These are phyloP conservation scores for Prunus dulcis DNA, from an alignment of 306 rosid genomes.

Conservation along the genomic window DNA sequence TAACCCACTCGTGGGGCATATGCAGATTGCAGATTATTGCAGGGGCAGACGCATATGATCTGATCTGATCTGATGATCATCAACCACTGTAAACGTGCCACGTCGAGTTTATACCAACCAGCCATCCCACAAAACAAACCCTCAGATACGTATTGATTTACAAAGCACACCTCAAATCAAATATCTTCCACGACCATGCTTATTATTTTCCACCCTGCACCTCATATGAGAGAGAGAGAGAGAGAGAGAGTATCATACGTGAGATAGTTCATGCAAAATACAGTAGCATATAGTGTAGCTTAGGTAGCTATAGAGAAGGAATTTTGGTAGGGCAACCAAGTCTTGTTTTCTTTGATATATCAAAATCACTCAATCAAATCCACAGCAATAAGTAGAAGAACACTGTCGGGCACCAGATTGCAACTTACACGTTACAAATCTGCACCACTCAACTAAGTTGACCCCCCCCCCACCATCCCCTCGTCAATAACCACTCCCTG, in stretches of 20 bases:
- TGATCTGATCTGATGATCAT: too few species aligned
- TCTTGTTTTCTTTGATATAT: constrained; percentile 33
- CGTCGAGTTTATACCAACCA: too few species aligned
- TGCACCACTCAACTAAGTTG: constrained; percentile 23
- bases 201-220: neutral
- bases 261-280: constrained; percentile 57
- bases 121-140: too few species aligned
- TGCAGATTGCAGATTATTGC: too few species aligned
- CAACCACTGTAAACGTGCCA: neutral
- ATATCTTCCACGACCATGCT: too few species aligned
- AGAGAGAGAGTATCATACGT: neutral
- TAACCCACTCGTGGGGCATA: neutral
- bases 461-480: neutral
- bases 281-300: neutral
- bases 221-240: too few species aligned
- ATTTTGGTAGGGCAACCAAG: constrained; percentile 26
- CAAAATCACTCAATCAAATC: constrained; percentile 71
- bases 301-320: constrained; percentile 12
- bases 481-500: constrained; percentile 2
- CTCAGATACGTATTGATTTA: too few species aligned
- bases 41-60: too few species aligned
- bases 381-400: constrained; percentile 1
- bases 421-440: constrained; percentile 51
- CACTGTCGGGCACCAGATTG: constrained; percentile 51
- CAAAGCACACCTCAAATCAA: too few species aligned